Conservation (phyloP, 2,329 filamentous ascomycete species). For the Microcyclospora pomicola region DNA sequence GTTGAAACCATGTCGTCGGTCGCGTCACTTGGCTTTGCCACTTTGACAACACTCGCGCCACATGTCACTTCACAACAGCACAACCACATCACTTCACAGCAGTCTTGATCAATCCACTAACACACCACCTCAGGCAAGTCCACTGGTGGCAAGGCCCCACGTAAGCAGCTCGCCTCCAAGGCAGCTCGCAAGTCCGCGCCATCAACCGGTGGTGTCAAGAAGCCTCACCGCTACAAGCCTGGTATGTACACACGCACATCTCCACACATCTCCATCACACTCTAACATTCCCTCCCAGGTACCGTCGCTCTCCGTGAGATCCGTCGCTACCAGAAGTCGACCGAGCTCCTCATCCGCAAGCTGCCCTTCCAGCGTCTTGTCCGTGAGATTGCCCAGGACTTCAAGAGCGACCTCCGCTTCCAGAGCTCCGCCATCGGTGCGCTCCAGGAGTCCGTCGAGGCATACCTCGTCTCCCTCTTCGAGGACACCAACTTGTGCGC, state of each 20-base stretch:
- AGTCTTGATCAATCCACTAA: conserved; percentile 17
- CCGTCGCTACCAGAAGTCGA: conserved; percentile 74
- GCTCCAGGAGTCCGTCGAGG: conserved; percentile 89
- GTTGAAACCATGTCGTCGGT: background rate
- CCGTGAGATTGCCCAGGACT: conserved; percentile 56
- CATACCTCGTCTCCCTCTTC: conserved; percentile 90
- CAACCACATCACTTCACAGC: conserved; percentile 6
- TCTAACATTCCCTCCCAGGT: conserved; percentile 33
- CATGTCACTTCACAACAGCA: conserved; percentile 5
- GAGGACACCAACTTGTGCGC: conserved; percentile 93
- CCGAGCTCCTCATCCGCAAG: conserved; percentile 72
- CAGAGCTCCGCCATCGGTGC: conserved; percentile 90
- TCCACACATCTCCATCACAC: conserved; percentile 4
- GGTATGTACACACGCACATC: conserved; percentile 20
- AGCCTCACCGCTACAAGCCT: conserved; percentile 42
- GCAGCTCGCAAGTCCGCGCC: conserved; percentile 96
- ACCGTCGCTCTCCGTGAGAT: conserved; percentile 87
- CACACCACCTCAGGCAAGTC: conserved; percentile 47
- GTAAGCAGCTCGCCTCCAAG: conserved; percentile 99
- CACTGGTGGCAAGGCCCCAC: conserved; percentile 58
- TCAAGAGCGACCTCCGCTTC: conserved; percentile 68
- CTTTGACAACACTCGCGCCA: conserved; percentile 1
- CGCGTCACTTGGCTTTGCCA: conserved; percentile 7
- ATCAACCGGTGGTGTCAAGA: conserved; percentile 64
- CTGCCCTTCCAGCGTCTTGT: conserved; percentile 69